Evolutionary conservation across 2,329 filamentous ascomycete genomes (phyloP).

Genomic region (Aspergillus brunneoviolaceus): DNA sequence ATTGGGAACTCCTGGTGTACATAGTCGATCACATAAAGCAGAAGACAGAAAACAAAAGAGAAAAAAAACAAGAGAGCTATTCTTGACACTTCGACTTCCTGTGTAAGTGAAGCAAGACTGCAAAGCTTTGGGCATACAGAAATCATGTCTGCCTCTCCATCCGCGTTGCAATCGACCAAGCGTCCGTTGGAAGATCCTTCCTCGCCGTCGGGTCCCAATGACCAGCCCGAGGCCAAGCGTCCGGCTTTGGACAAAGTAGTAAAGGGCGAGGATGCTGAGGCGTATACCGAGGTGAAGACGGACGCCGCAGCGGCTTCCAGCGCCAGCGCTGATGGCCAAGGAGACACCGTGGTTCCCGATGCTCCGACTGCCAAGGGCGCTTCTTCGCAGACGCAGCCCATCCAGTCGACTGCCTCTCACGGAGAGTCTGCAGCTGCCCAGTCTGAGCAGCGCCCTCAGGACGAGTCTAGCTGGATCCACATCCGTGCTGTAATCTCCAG

Average conservation of each 20-base stretch:
- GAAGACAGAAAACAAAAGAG: constrained; percentile 61
- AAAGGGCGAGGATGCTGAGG: constrained; percentile 57
- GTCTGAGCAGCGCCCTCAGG: constrained; percentile 58
- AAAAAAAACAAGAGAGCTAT: constrained; percentile 47
- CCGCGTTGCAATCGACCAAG: constrained; percentile 61
- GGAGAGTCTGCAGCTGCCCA: constrained; percentile 51
- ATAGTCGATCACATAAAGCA: constrained; percentile 57
- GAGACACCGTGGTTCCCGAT: constrained; percentile 69
- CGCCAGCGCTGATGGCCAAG: constrained; percentile 46
- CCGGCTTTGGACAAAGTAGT: constrained; percentile 91
- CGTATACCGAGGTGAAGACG: constrained; percentile 30
- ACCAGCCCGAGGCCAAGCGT: constrained; percentile 96
- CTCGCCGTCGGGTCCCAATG: constrained; percentile 84
- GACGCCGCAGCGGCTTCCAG: constrained; percentile 22
- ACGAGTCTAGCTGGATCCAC: constrained; percentile 96
- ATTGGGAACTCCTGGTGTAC: constrained; percentile 85
- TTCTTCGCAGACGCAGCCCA: constrained; percentile 56
- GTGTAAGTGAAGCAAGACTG: constrained; percentile 38
- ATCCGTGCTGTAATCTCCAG: constrained; percentile 96
- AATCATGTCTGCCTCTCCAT: constrained; percentile 70
- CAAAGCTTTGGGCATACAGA: constrained; percentile 26
- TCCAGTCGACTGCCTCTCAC: constrained; percentile 57
- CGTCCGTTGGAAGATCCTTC: constrained; percentile 96
- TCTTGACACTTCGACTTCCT: constrained; percentile 46
- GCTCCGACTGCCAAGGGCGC: constrained; percentile 56